Base-by-base conservation (phyloP, 179 eudicot species). In the Amaranthus tricolor region DNA sequence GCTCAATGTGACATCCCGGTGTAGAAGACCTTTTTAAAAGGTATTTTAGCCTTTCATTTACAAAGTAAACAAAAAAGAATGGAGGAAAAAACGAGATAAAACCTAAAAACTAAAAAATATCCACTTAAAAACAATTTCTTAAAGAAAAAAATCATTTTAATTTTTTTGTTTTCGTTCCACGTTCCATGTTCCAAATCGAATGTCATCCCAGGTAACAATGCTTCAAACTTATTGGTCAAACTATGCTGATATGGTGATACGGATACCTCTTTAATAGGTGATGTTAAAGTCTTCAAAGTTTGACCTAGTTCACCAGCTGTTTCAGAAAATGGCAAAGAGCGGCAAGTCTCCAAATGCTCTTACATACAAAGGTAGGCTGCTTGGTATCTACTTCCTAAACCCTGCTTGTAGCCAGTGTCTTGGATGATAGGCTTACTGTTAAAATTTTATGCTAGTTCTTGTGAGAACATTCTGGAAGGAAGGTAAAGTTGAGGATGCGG, bases 401-500 rank as follows among this genome's bases (percentile, higher is more conserved):
- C 44, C 51, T 45, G 70, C 73, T 62, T 68, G 44, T 63, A 16
- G 68, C 68, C 51, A 75, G 50, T 19, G 45, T 55, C 64, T 5
- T 65, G 40, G 54, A 51, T 75, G 62, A 65, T 62, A 60, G 45
- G 52, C 67, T 74, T 63, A 62, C 65, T 51, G 77, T 71, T 66
- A 20, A 17, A 78, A 53, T 61, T 20, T 69, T 51, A 72, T 79
- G 65, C 59, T 79, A 94, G 98, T 92, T 79, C 91, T 94, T 79
- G 97, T 94, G 63, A 90, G 72, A 79, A 82, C 97, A 66, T 90
- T 90, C 59, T 89, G 93, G 91, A 84, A 90, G 79, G 97, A 90
- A 78, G 89, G 81, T 65, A 87, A 86, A 87, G 86, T 90, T 66
- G 82, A 87, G 72, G 92, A 89, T 81, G 96, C 98, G 66, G 80